phyloP scores from a whole-genome alignment of 2,329 filamentous ascomycete genomes.

The Claviceps africana region DNA sequence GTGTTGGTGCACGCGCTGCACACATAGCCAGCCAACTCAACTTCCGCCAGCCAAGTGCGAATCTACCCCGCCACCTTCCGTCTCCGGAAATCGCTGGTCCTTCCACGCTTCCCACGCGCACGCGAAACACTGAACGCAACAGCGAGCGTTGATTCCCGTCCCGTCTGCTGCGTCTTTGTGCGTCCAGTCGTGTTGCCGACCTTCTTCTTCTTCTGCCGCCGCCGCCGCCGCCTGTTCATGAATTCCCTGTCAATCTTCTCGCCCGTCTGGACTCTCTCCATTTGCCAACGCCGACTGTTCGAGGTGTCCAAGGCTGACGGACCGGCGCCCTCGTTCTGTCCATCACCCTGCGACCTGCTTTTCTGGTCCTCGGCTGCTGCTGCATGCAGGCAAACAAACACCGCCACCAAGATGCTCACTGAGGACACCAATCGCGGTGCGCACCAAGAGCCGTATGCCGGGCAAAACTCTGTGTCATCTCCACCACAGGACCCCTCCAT shows the following conservation, averaged over 20 bases:
- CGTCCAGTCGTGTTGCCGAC: neutral
- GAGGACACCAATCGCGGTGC: neutral
- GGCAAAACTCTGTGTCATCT: constrained; percentile 7
- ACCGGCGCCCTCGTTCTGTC: neutral
- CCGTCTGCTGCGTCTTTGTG: neutral
- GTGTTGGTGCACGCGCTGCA: too few relatives aligned
- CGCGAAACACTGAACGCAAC: neutral
- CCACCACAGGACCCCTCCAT: constrained; percentile 13
- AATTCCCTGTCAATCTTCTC: neutral
- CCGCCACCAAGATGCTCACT: neutral
- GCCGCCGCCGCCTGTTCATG: neutral
- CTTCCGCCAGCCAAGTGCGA: neutral
- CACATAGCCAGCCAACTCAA: neutral
- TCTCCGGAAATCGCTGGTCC: constrained; percentile 7
- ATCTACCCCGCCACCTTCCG: constrained; percentile 8
- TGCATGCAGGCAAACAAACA: constrained; percentile 5
- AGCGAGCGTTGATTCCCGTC: neutral
- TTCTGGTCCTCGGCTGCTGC: constrained; percentile 1
- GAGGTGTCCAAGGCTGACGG: neutral
- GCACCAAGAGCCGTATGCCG: neutral
- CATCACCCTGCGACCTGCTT: constrained; percentile 1
- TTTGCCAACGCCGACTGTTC: neutral
- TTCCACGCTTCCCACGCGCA: constrained; percentile 2
- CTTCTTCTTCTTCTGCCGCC: neutral
- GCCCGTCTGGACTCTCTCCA: neutral